Evolutionary conservation across 2,329 filamentous ascomycete genomes (phyloP), one percentile per base, ranked within the genome.

Genomic region (Tolypocladium album): DNA sequence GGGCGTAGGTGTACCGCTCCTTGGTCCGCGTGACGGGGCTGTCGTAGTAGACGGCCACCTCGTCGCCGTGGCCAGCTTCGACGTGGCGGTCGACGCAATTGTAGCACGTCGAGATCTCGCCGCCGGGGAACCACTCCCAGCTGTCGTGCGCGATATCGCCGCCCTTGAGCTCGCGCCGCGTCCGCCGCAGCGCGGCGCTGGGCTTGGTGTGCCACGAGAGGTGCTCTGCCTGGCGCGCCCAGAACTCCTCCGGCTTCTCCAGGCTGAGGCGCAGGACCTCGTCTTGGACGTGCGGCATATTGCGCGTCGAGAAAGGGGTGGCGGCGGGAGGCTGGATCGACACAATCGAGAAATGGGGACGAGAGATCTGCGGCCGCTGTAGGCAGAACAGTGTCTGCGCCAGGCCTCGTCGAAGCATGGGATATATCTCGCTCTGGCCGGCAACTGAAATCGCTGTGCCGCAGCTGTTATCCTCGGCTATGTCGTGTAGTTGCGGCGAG

Each of bases 81-180:
- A 97, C 91, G 74, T 97, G 92, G 17, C 92, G 82, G 73, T 96
- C 92, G 17, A 97, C 78, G 70, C 91, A 95, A 72, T 97, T 97
- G 78, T 91, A 96, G 66, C 89, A 91, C 0, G 91, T 96, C 45
- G 89, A 94, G 66, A 97, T 89, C 76, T 94, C 86, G 63, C 92
- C 93, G 63, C 86, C 90, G 0, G 89, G 84, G 66, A 96, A 97
- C 93, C 93, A 97, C 63, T 85, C 83, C 92, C 92, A 97, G 69
- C 88, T 86, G 50, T 85, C 81, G 70, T 96, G 87, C 20, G 78
- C 77, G n/a, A 79, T 74, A 60, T 86, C 86, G 64, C 86, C 86
- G 64, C 75, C 82, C 12, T n/a, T 74, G 4, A 94, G 77, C 9
- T 78, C 83, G 73, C 89, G 92, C 56, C 80, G 84, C 24, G 79